Evolutionary conservation across 2,329 filamentous ascomycete species (phyloP).

Genomic region (Trichoderma koningii): DNA sequence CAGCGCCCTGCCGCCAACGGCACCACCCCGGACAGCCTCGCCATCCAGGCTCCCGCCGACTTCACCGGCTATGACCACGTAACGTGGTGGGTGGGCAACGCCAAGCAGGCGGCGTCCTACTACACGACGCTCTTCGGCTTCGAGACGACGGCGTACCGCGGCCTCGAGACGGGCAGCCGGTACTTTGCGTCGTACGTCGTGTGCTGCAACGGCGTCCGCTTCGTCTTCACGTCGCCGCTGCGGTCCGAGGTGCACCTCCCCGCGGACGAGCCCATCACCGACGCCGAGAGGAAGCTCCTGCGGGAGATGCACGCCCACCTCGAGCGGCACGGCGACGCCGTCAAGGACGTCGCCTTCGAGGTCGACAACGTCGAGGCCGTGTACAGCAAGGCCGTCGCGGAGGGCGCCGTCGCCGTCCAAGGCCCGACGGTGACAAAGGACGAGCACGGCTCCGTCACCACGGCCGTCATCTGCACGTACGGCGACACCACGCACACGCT

Average conservation of each 20-base stretch:
- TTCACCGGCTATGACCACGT: conserved; percentile 91
- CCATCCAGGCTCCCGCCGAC: conserved; percentile 54
- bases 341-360: conserved; percentile 94
- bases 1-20: conserved; percentile 48
- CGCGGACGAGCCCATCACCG: conserved; percentile 61
- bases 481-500: conserved; percentile 95
- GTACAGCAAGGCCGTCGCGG: conserved; percentile 70
- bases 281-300: conserved; percentile 66
- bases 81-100: conserved; percentile 96
- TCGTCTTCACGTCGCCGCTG: conserved; percentile 81
- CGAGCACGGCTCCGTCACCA: conserved; percentile 65
- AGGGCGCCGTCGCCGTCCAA: conserved; percentile 64
- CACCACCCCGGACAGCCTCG: conserved; percentile 52
- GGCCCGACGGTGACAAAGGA: conserved; percentile 58
- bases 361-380: conserved; percentile 86
- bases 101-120: conserved; percentile 89
- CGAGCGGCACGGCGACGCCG: conserved; percentile 85
- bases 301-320: conserved; percentile 79
- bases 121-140: conserved; percentile 90
- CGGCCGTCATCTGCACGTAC: conserved; percentile 85
- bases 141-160: conserved; percentile 76
- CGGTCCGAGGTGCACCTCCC: conserved; percentile 60
- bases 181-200: conserved; percentile 83
- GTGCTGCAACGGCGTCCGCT: conserved; percentile 72
- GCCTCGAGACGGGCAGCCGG: conserved; percentile 83